Percentiles rank a stretch among this genome's conserved stretches.
phyloP scores from a whole-genome alignment of 345 rosid species.

The Noccaea bulbosa region DNA sequence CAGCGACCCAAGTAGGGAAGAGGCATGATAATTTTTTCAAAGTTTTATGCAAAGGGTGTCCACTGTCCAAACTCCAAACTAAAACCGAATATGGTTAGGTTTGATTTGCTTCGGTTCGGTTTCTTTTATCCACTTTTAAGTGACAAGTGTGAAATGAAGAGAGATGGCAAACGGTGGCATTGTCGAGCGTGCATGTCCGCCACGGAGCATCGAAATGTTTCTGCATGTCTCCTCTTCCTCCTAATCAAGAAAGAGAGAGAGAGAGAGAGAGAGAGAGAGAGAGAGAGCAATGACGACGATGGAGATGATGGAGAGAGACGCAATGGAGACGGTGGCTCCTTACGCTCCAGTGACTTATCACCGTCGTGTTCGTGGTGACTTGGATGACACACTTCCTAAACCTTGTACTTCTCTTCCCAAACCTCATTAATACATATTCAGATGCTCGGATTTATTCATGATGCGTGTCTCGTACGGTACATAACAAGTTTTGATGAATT shows the following conservation, averaged over 20 bases:
- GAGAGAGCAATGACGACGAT: slow-evolving; percentile 19
- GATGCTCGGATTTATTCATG: not conserved
- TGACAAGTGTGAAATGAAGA: slow-evolving; percentile 16
- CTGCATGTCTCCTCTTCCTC: slow-evolving; percentile 10
- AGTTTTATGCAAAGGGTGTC: not conserved
- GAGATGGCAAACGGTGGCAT: slow-evolving; percentile 33
- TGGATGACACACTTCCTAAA: slow-evolving; percentile 69
- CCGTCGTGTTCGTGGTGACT: slow-evolving; percentile 59
- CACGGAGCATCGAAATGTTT: slow-evolving; percentile 27
- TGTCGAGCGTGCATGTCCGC: slow-evolving; percentile 34
- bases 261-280: not conserved
- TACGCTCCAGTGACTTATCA: slow-evolving; percentile 68
- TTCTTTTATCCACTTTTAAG: not conserved
- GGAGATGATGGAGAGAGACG: slow-evolving; percentile 46
- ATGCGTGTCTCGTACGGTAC: slow-evolving; percentile 5
- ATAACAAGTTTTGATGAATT: not conserved
- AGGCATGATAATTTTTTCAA: too few species aligned
- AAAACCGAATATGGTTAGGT: too few species aligned
- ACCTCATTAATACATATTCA: not conserved
- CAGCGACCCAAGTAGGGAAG: not conserved
- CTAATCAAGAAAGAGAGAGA: slow-evolving; percentile 2
- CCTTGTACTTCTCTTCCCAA: slow-evolving; percentile 57
- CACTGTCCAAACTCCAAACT: too few species aligned
- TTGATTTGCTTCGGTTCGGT: too few species aligned
- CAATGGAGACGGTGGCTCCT: slow-evolving; percentile 68